phyloP scores from a whole-genome alignment of 1,139 yeast genomes.

The Candida tropicalis region DNA sequence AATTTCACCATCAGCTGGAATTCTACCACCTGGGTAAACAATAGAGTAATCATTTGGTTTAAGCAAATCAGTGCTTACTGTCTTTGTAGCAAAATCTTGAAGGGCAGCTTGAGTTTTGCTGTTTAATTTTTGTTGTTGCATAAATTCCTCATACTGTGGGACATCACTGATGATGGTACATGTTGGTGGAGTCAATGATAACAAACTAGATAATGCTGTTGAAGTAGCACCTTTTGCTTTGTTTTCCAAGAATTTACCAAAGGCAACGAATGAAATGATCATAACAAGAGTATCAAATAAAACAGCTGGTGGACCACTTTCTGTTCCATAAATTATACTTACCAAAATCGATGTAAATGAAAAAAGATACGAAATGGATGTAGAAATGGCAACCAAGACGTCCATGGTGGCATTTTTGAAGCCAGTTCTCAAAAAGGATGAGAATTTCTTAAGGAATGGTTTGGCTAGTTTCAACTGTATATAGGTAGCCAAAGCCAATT shows the following conservation, averaged over 20 bases:
- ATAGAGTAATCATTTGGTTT: constrained; percentile 79
- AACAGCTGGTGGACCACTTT: constrained; percentile 60
- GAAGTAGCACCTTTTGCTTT: constrained; percentile 95
- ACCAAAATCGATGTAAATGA: constrained; percentile 62
- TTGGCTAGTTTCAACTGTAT: constrained; percentile 70
- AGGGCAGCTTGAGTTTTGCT: constrained; percentile 11
- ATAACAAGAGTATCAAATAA: constrained; percentile 87
- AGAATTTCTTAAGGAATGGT: constrained; percentile 65
- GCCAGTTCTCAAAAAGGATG: constrained; percentile 64
- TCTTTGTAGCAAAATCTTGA: constrained; percentile 26
- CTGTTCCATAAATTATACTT: constrained; percentile 41
- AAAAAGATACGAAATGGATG: constrained; percentile 75
- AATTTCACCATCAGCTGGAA: constrained; percentile 90
- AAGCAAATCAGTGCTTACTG: constrained; percentile 70
- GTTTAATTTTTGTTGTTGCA: constrained; percentile 15
- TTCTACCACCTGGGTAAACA: constrained; percentile 80
- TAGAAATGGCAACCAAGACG: constrained; percentile 81
- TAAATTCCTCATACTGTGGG: constrained; percentile 26
- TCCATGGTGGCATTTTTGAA: constrained; percentile 88
- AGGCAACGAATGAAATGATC: constrained; percentile 78
- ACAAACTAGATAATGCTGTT: constrained; percentile 76
- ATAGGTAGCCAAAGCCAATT: constrained; percentile 62
- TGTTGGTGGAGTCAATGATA: constrained; percentile 78
- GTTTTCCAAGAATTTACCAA: constrained; percentile 91
- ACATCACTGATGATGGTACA: constrained; percentile 63